Conservation (phyloP, 805 yeast species). For the Schwanniomyces yamadae region DNA sequence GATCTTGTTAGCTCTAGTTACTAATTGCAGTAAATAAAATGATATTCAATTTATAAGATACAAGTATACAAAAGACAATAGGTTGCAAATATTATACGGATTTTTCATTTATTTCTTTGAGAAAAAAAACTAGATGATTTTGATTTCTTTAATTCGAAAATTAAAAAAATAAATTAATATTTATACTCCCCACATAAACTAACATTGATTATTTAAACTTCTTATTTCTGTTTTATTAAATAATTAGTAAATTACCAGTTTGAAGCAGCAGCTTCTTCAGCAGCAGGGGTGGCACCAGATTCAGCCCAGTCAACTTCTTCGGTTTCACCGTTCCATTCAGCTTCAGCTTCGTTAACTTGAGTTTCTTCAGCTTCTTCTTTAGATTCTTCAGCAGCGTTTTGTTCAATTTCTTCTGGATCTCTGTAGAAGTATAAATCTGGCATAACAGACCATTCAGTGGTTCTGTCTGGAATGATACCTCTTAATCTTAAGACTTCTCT, state of each 20-base stretch:
- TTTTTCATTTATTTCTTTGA: conserved; percentile 15
- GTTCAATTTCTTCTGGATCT: conserved; percentile 99
- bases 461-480: conserved; percentile 95
- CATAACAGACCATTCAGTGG: conserved; percentile 98
- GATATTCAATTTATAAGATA: conserved; percentile 18
- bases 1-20: too few relatives aligned
- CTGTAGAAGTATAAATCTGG: conserved; percentile 99
- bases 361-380: conserved; percentile 61
- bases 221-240: conserved; percentile 10
- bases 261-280: conserved; percentile 73
- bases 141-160: conserved; percentile 2
- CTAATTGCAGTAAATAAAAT: conserved; percentile 6
- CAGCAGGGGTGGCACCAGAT: conserved; percentile 54
- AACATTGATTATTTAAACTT: conserved; percentile 2
- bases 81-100: conserved; percentile 8
- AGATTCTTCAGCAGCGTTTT: conserved; percentile 58
- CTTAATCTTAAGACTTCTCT: conserved; percentile 99
- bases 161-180: conserved; percentile 6
- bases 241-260: conserved; percentile 38
- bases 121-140: conserved; percentile 6
- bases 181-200: conserved; percentile 14
- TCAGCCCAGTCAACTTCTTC: conserved; percentile 68
- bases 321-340: conserved; percentile 57
- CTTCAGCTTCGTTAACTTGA: conserved; percentile 58
- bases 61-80: conserved; percentile 14